These are phyloP conservation scores for Podospora comata DNA, from an alignment of 495 filamentous ascomycete species.

Conservation along the genomic window DNA sequence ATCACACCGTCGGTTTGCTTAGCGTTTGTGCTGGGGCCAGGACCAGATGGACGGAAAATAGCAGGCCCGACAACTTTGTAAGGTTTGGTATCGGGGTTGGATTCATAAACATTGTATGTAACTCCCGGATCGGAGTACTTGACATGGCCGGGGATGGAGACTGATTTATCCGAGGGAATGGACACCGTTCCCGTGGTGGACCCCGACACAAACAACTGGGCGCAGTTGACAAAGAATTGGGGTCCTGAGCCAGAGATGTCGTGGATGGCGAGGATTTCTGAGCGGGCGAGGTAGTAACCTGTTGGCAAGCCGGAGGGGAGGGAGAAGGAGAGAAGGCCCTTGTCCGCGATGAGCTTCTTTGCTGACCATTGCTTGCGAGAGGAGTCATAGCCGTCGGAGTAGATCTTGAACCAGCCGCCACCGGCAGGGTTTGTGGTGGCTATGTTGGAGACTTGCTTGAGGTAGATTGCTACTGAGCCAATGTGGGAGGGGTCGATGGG, in stretches of 20 bases:
- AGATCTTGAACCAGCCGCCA: constrained; percentile 80
- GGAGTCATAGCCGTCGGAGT: constrained; percentile 59
- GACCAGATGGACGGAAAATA: constrained; percentile 38
- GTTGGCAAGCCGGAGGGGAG: constrained; percentile 58
- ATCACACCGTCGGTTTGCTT: constrained; percentile 44
- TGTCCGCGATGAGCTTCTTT: constrained; percentile 59
- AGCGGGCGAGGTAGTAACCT: constrained; percentile 66
- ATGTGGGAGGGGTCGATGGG: constrained; percentile 62
- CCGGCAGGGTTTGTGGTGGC: constrained; percentile 46
- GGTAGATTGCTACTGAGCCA: constrained; percentile 69
- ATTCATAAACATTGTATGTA: constrained; percentile 59
- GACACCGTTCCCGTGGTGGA: constrained; percentile 35
- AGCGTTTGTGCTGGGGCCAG: constrained; percentile 13
- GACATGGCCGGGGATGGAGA: constrained; percentile 65
- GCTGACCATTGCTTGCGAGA: constrained; percentile 60
- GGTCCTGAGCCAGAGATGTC: constrained; percentile 53
- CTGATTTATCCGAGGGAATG: constrained; percentile 43
- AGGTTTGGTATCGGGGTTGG: constrained; percentile 30
- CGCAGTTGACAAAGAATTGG: constrained; percentile 67
- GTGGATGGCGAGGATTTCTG: constrained; percentile 68
- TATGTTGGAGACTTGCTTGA: constrained; percentile 57
- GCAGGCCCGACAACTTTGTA: constrained; percentile 61
- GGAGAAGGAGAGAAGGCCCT: constrained; percentile 58
- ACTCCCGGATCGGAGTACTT: constrained; percentile 49
- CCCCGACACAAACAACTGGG: constrained; percentile 60